Evolutionary conservation across 2,329 filamentous ascomycete species (phyloP).

Genomic region (Trichoderma harzianum): DNA sequence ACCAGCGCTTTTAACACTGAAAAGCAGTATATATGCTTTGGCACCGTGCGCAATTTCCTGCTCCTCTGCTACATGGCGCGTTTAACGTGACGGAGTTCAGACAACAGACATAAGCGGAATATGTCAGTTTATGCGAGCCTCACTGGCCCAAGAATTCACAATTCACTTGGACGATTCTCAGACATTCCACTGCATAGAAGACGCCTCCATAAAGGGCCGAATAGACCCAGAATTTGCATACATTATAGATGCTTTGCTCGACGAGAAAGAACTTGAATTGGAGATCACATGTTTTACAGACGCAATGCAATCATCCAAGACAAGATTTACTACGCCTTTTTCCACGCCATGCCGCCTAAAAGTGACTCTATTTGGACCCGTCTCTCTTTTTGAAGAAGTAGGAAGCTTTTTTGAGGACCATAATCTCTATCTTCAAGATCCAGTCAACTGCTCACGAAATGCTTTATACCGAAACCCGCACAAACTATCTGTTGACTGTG

Average conservation of each 20-base stretch:
- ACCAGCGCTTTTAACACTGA: background rate
- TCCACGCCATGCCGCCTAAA: background rate
- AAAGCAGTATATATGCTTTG: background rate
- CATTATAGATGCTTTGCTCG: background rate
- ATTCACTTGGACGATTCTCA: background rate
- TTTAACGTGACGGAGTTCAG: background rate
- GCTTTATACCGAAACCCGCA: slow-evolving; percentile 7
- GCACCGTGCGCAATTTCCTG: background rate
- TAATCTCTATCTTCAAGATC: slow-evolving; percentile 8
- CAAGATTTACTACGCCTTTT: background rate
- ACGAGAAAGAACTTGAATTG: background rate
- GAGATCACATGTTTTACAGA: background rate
- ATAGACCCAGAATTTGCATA: background rate
- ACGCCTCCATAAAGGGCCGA: background rate
- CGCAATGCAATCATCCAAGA: background rate
- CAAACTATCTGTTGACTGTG: background rate
- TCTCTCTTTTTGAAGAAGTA: background rate
- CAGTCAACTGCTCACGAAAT: background rate
- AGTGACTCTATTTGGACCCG: background rate
- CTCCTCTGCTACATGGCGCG: too few species aligned
- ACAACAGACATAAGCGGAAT: background rate
- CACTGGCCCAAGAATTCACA: background rate
- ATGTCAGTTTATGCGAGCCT: background rate
- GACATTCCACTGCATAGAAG: background rate
- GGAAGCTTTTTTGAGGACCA: slow-evolving; percentile 3